Evolutionary conservation across 78 protist species (phyloP), one percentile per base, ranked within the genome.

Genomic region (Dictyostelium brefeldianum): DNA sequence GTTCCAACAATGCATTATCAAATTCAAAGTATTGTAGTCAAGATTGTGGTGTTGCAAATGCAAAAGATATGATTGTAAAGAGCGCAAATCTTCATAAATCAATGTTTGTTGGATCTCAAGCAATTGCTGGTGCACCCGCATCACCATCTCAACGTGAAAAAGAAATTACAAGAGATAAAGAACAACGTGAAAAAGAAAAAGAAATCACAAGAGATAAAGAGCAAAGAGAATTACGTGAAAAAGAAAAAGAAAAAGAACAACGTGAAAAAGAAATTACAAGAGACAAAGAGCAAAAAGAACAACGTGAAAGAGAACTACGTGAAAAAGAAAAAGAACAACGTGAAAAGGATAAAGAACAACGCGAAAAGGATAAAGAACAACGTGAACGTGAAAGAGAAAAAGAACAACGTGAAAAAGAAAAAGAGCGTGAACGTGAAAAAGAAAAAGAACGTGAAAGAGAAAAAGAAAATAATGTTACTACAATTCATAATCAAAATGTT

Each of bases 21-120:
- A 46, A 59, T 29, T 90, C 95, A 22, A 90, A 90, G 64, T 90
- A 90, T 78, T 90, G 95, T 25, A 50, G 78, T 43, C 69, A 71
- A 36, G 95, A 90, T 50, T 90, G 95, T 81, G 95, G 90, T 4
- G 50, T 71, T 1, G 79, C 75, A 41, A 70, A 81, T 29, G 95
- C 95, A 20, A 90, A 77, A 50, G 95, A 90, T n/a, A 22, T 75
- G 25, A 25, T 80, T 47, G 27, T 29, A 5, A 78, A 78, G 53
- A 90, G 81, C n/a, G 54, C 46, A 10, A 46, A 14, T 22, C 17
- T 67, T 67, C 75, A 67, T 29, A 67, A 67, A 18, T 20, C 11
- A 10, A 6, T 43, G 54, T 10, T 59, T 17, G 15, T n/a, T 17
- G 79, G 50, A 1, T 71, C 57, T 17, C 79, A 71, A n/a, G 56